Conservation (phyloP, 345 rosid genomes). For the Bruguiera sexangula region DNA sequence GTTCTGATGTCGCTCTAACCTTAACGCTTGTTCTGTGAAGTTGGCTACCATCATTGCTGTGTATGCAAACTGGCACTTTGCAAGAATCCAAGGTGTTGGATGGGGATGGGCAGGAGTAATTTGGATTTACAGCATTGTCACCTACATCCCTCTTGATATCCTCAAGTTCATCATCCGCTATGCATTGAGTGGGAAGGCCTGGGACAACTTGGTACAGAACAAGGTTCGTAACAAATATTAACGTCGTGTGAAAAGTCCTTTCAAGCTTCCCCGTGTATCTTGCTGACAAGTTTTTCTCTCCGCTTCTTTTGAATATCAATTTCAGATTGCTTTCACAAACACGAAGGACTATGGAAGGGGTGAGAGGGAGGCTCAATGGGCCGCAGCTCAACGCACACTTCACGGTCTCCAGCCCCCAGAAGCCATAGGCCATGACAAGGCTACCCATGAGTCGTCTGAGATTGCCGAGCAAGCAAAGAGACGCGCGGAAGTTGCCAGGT, state of each 20-base stretch:
- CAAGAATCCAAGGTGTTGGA: slow-evolving; percentile 62
- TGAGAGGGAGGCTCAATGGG: slow-evolving; percentile 81
- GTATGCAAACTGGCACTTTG: slow-evolving; percentile 64
- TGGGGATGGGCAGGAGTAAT: slow-evolving; percentile 86
- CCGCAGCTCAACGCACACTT: slow-evolving; percentile 60
- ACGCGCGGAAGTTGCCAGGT: slow-evolving; percentile 81
- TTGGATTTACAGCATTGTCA: slow-evolving; percentile 57
- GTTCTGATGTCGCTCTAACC: neutral
- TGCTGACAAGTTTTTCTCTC: neutral
- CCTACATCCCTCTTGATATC: slow-evolving; percentile 68
- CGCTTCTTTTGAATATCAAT: neutral
- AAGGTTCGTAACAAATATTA: slow-evolving; percentile 30
- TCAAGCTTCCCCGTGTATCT: neutral
- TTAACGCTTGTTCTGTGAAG: slow-evolving; percentile 24
- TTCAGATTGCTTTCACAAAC: slow-evolving; percentile 65
- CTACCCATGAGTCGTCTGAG: slow-evolving; percentile 41
- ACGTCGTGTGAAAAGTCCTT: neutral
- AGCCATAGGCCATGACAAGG: slow-evolving; percentile 35
- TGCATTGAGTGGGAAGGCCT: slow-evolving; percentile 54
- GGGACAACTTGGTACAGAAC: slow-evolving; percentile 51
- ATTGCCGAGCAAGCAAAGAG: slow-evolving; percentile 76
- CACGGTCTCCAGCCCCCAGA: slow-evolving; percentile 49
- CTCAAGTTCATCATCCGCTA: slow-evolving; percentile 72
- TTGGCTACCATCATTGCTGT: slow-evolving; percentile 64
- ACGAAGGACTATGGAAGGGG: slow-evolving; percentile 75